Percentiles rank a stretch among this genome's conserved stretches.
These are phyloP conservation scores for Fraxinus angustifolia DNA, from an alignment of 305 asterid genomes.

Conservation along the genomic window DNA sequence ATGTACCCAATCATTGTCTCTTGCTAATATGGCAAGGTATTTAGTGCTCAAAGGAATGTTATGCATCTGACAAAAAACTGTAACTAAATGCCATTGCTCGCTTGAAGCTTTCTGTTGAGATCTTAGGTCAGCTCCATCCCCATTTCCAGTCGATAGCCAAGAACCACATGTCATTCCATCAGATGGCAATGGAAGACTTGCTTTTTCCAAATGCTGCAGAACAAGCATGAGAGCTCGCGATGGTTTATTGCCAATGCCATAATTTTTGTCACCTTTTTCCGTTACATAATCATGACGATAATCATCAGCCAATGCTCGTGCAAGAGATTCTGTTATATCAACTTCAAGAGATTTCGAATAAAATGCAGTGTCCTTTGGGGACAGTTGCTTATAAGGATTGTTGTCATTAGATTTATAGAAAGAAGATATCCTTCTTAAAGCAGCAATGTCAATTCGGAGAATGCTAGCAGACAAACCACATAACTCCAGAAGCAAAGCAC, in stretches of 20 bases:
- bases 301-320: conserved; percentile 89
- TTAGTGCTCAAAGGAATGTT: conserved; percentile 80
- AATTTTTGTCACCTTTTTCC: conserved; percentile 42
- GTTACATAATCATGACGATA: conserved; percentile 58
- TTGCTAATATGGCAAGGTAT: conserved; percentile 85
- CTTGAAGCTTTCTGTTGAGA: conserved; percentile 88
- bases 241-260: conserved; percentile 42
- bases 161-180: conserved; percentile 80
- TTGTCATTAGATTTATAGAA: conserved; percentile 64
- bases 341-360: conserved; percentile 54
- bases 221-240: conserved; percentile 79
- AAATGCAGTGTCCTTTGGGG: conserved; percentile 60
- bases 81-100: conserved; percentile 87
- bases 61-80: conserved; percentile 85
- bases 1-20: conserved; percentile 96
- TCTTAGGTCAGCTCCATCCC: conserved; percentile 85
- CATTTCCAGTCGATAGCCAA: conserved; percentile 82
- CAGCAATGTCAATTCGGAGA: conserved; percentile 80
- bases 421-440: conserved; percentile 89
- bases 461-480: conserved; percentile 74
- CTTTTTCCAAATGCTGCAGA: conserved; percentile 88
- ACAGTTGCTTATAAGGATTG: conserved; percentile 45
- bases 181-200: conserved; percentile 68
- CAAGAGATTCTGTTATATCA: conserved; percentile 75
- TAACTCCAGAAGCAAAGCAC: conserved; percentile 84